Evolutionary conservation across 2,329 filamentous ascomycete genomes (phyloP), one percentile per base, ranked within the genome.

Genomic region (Xylariaceae sp.): DNA sequence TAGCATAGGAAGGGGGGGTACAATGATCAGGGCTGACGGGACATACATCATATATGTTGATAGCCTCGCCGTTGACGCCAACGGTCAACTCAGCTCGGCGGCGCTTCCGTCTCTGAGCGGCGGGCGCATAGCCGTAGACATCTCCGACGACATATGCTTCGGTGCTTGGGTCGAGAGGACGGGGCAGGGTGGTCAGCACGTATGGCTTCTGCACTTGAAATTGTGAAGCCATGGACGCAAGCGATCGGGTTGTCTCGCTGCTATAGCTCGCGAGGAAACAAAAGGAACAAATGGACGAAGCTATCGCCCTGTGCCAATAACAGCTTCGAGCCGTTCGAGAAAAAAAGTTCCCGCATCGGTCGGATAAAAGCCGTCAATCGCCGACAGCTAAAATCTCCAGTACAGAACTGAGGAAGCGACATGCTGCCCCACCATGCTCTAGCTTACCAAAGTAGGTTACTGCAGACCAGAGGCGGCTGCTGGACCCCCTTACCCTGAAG

Each of bases 191-290:
- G 32, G 81, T 78, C 55, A 86, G 70, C 51, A 83, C 75, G 61
- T 81, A 84, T n/a, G 83, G 82, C 68, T 77, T 77, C 63, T 85
- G 80, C 48, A 86, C 76, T 54, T 79, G 77, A 60, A 83, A 81
- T 55, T 79, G 77, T 40, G 78, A 76, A 57, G 79, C 74, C 80
- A 83, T 83, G 31, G 36, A 33, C 59, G 58, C 22, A 31, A 36
- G 27, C 17, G 41, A 36, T 17, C 33, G 40, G n/a, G 33, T 36
- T 39, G 42, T 49, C 39, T 14, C 31, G 14, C 47, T 11, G 32
- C 31, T 11, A 27, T 42, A 32, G 32, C 22, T 51, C 49, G 46
- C 49, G 40, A 51, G 48, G 48, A 35, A 42, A 45, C 41, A 46
- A 27, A 42, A 42, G 22, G 22, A 27, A 27, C 22, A 7, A 27